A percentile compares a stretch with the other conserved stretches of the same genome.
Conservation (phyloP, 257 asterid species). For the Asclepias syriaca region DNA sequence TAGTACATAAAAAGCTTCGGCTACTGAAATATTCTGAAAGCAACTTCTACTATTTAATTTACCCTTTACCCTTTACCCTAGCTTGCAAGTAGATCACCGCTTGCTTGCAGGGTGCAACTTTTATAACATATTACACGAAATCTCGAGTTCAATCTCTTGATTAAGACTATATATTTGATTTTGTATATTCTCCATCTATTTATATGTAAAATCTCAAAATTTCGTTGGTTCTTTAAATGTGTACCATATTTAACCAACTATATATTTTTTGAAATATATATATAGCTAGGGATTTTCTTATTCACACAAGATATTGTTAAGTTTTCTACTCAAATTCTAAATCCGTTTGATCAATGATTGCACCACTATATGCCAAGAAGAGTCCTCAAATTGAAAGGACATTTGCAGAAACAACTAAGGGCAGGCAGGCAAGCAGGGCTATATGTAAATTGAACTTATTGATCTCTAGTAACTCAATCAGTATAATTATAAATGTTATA, state of each 20-base stretch:
- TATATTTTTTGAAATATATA: too few relatives aligned
- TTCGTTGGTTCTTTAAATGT: background rate
- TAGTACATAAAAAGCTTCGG: background rate
- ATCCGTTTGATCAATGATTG: background rate
- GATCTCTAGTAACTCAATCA: background rate
- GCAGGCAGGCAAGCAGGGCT: background rate
- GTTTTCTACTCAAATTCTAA: background rate
- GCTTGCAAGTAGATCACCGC: slow-evolving; percentile 21
- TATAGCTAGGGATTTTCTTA: too few relatives aligned
- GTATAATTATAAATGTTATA: too few relatives aligned
- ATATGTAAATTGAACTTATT: background rate
- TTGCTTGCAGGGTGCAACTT: background rate
- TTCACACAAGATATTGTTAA: background rate
- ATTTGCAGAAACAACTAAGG: background rate
- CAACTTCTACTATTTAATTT: slow-evolving; percentile 4
- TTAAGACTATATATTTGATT: too few relatives aligned
- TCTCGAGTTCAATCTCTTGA: too few relatives aligned
- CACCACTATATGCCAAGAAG: slow-evolving; percentile 1
- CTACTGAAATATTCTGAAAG: slow-evolving; percentile 15
- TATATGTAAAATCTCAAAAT: too few relatives aligned
- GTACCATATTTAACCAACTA: background rate
- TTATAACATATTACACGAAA: too few relatives aligned
- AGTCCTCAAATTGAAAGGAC: background rate
- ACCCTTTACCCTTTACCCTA: slow-evolving; percentile 1
- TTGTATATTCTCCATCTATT: too few relatives aligned